Base-by-base conservation (phyloP, 305 asterid species). In the Andrographis paniculata region DNA sequence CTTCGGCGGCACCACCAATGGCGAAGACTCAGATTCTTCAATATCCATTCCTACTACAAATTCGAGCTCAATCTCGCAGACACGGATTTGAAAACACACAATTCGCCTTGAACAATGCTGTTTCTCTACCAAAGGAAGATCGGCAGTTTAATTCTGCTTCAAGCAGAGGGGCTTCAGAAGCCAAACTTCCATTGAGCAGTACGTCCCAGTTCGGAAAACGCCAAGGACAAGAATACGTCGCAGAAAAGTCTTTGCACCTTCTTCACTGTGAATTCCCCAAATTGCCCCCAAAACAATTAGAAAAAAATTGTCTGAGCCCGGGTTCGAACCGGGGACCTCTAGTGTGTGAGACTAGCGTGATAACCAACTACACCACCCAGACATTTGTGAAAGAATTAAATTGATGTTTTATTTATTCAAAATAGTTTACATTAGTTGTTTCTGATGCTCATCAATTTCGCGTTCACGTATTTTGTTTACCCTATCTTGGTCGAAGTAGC, bases 281-380 rank as follows among this genome's bases (percentile, higher is more conserved):
- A 31, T 1, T 31, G 37, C 14, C 37, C 37, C 37, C 12, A 1
- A 2, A 1, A 1, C 30, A 4, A 3, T 24, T 24, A n/a, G n/a
- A 37, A n/a, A 1, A 37, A 37, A 13, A 13, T 13, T 85, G 93
- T 82, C 93, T 77, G 84, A 86, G 94, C 95, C 95, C 96, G 80
- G 95, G 94, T 77, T 88, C 92, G 95, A 82, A 89, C 96, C 78
- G 83, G 94, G 88, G 94, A 85, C 95, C 86, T 89, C 87, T 86
- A 76, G 94, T 78, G 95, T 91, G 96, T 86, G 93, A 86, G 93
- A 82, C 98, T 76, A 89, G 84, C 94, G 92, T 82, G 98, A 89
- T 86, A 80, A 80, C 95, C 89, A 9, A 86, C 98, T 83, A 83
- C 98, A 86, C 98, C 95, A 86, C 95, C 95, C 94, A 80, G 91